These are phyloP conservation scores for Phaeosphaeria sp. DNA, from an alignment of 2,329 filamentous ascomycete species.

Conservation along the genomic window DNA sequence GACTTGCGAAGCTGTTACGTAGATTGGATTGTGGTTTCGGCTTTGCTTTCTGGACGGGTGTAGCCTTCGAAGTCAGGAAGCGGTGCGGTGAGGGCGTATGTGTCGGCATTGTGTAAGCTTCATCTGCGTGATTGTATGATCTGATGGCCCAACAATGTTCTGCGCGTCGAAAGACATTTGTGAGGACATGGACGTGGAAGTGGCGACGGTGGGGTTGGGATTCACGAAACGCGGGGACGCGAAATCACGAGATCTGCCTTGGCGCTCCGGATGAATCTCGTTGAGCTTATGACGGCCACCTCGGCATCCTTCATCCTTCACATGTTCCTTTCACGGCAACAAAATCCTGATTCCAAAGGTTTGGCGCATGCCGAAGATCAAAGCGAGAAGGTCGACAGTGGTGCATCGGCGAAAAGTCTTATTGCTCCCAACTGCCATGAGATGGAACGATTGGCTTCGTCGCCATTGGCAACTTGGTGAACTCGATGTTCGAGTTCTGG, in stretches of 20 bases:
- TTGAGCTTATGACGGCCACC: too few species aligned
- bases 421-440: neutral
- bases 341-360: too few species aligned
- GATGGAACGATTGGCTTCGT: neutral
- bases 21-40: constrained; percentile 32
- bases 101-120: constrained; percentile 26
- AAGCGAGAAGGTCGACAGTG: too few species aligned
- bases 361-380: too few species aligned
- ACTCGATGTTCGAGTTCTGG: neutral
- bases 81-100: constrained; percentile 44
- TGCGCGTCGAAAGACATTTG: neutral
- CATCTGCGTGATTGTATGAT: constrained; percentile 7
- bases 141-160: neutral
- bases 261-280: too few species aligned
- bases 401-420: too few species aligned
- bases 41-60: constrained; percentile 22
- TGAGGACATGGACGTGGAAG: constrained; percentile 4
- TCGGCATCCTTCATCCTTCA: too few species aligned
- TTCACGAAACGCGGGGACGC: constrained; percentile 19
- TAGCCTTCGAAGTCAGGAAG: constrained; percentile 34
- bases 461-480: neutral
- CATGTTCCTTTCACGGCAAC: too few species aligned
- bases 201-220: constrained; percentile 1
- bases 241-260: neutral
- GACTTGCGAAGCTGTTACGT: constrained; percentile 26